Evolutionary conservation across 768 basidiomycete genomes (phyloP).

Genomic region (Tulasnella sp.): DNA sequence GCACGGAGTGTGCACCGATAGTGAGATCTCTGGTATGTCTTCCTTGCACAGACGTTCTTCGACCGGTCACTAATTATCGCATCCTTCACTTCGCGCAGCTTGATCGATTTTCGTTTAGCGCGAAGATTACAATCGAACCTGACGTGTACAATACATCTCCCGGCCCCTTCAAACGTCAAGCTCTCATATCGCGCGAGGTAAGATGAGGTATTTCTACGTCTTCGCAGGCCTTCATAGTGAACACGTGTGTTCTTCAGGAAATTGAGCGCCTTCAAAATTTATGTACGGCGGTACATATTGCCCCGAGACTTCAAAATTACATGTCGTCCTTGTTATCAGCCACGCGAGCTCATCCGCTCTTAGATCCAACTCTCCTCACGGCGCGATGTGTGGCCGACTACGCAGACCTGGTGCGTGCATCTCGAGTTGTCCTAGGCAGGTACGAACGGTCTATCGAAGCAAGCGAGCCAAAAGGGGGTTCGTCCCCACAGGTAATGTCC

Average conservation of each 20-base stretch:
- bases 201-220: neutral
- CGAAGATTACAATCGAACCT: constrained; percentile 32
- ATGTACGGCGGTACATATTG: constrained; percentile 44
- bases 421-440: constrained; percentile 50
- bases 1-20: constrained; percentile 61
- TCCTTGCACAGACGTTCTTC: no score
- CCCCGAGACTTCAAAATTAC: constrained; percentile 57
- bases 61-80: no score
- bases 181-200: constrained; percentile 21
- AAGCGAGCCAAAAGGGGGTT: constrained; percentile 34
- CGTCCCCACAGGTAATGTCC: constrained; percentile 41
- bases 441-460: constrained; percentile 16
- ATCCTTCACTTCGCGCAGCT: no score
- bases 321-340: constrained; percentile 71
- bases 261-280: constrained; percentile 33
- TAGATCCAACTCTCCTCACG: constrained; percentile 68
- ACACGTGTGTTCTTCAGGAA: constrained; percentile 17
- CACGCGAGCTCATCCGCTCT: constrained; percentile 61
- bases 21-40: constrained; percentile 59
- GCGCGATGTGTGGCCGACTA: constrained; percentile 59
- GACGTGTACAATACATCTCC: constrained; percentile 15
- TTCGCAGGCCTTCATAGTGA: neutral
- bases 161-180: constrained; percentile 18
- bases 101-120: constrained; percentile 72
- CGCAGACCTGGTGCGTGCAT: constrained; percentile 62